A percentile compares a stretch with the other conserved stretches of the same genome.
Evolutionary conservation across 2,329 filamentous ascomycete genomes (phyloP).

Genomic region (Mycosphaerelloides madeirae): DNA sequence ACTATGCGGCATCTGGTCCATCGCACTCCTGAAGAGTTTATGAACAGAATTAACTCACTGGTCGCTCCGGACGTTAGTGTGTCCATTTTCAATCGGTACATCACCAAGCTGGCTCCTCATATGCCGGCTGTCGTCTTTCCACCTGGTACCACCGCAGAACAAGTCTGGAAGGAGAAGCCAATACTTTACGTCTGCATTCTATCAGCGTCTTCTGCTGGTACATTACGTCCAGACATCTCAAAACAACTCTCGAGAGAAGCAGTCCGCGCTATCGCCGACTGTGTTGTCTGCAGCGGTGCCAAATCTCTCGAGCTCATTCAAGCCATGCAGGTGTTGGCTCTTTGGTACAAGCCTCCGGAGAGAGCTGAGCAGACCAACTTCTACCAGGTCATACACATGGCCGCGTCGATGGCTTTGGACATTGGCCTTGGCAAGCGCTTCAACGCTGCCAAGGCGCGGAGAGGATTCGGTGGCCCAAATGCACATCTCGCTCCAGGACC

Average conservation of each 20-base stretch:
- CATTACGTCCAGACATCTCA: slow-evolving; percentile 53
- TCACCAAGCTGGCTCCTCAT: slow-evolving; percentile 50
- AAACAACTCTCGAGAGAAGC: slow-evolving; percentile 62
- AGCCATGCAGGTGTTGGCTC: slow-evolving; percentile 66
- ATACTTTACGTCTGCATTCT: slow-evolving; percentile 57
- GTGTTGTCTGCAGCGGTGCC: slow-evolving; percentile 67
- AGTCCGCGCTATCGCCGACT: slow-evolving; percentile 68
- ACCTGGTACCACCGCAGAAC: slow-evolving; percentile 49
- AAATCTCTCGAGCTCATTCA: slow-evolving; percentile 83
- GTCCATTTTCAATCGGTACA: slow-evolving; percentile 55
- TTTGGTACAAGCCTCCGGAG: slow-evolving; percentile 83
- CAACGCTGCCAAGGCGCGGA: slow-evolving; percentile 34
- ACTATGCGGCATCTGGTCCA: slow-evolving; percentile 22
- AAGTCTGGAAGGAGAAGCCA: slow-evolving; percentile 55
- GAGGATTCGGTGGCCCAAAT: slow-evolving; percentile 33
- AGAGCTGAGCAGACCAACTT: slow-evolving; percentile 84
- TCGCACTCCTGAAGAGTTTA: slow-evolving; percentile 27
- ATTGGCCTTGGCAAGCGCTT: slow-evolving; percentile 65
- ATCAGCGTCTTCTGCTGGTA: slow-evolving; percentile 49
- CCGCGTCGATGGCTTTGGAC: slow-evolving; percentile 76
- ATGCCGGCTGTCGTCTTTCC: slow-evolving; percentile 58
- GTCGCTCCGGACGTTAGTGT: slow-evolving; percentile 50
- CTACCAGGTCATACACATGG: slow-evolving; percentile 79
- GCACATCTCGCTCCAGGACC: slow-evolving; percentile 30
- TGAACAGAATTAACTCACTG: slow-evolving; percentile 39